These are phyloP conservation scores for Coemansia sp. DNA, from an alignment of 192 early-diverging fungal genomes.

Conservation along the genomic window DNA sequence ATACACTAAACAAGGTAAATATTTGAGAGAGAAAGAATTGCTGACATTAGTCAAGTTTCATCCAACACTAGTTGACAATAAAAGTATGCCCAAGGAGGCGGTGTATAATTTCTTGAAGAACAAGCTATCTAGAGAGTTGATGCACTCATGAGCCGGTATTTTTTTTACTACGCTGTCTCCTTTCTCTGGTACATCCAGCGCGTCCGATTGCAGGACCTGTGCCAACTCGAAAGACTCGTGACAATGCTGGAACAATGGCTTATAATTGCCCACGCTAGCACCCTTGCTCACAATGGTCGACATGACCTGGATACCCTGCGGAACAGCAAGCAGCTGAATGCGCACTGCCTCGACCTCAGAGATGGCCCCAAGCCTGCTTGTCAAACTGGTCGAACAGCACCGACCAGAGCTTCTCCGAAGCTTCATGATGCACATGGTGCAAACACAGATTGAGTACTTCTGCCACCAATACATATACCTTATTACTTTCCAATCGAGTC, in stretches of 20 bases:
- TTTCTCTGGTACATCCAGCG: not conserved
- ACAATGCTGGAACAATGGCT: constrained; percentile 38
- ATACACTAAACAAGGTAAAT: too few relatives aligned
- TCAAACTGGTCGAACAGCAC: constrained; percentile 37
- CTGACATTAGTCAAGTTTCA: too few relatives aligned
- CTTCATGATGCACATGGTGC: constrained; percentile 30
- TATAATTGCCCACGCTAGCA: constrained; percentile 42
- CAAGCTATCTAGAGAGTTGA: not conserved
- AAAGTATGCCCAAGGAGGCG: too few relatives aligned
- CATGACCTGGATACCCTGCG: constrained; percentile 25
- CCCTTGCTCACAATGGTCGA: constrained; percentile 50
- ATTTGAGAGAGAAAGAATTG: too few relatives aligned
- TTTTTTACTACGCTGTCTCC: not conserved
- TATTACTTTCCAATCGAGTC: constrained; percentile 22
- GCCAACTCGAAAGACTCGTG: constrained; percentile 27
- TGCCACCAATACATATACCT: constrained; percentile 24
- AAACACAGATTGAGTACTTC: constrained; percentile 45
- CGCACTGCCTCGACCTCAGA: constrained; percentile 3
- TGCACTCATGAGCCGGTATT: constrained; percentile 25
- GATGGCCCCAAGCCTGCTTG: constrained; percentile 15
- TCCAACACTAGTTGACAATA: too few relatives aligned
- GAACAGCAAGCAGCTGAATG: constrained; percentile 19
- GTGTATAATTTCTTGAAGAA: too few relatives aligned
- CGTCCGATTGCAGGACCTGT: not conserved
- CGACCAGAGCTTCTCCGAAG: constrained; percentile 39